Base-by-base conservation (phyloP, 305 asterid species). In the Coffea humblotiana region DNA sequence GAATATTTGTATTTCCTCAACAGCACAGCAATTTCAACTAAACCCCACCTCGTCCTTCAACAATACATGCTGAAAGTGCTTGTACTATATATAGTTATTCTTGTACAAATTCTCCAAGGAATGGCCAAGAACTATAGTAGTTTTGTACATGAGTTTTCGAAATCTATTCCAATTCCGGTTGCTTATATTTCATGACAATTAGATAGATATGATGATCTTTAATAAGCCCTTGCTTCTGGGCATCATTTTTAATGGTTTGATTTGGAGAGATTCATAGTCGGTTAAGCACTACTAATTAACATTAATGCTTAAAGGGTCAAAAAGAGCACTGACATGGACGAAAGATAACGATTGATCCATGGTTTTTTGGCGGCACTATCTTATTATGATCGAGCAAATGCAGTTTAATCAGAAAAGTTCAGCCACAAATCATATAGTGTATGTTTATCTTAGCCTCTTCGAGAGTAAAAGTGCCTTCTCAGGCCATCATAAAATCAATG, bases 301-400 rank as follows among this genome's bases (percentile, higher is more conserved):
- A 32, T 32, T 32, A 32, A 14, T 77, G 52, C 56, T 51, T 23
- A 19, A 12, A 56, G 51, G 83, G 78, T 48, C 48, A 73, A 63
- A 25, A 47, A 73, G 54, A 49, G 79, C 40, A 68, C 79, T 75
- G 43, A 29, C 48, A 56, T 4, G 23, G 0, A 60, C 6, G n/a
- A 64, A 45, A 21, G 40, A 73, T 15, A 9, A 48, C 14, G 23
- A 73, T 47, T 49, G 7, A 67, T 19, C 61, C 48, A 48, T 6
- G 14, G 73, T 61, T 45, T 32, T 72, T 56, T 80, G 75, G 52
- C 18, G 79, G 58, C 80, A 65, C 51, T 64, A 66, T 67, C 76
- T 71, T 66, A 60, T 71, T 66, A 60, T 68, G 32, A 60, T 51
- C 58, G 45, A 74, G 71, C 52, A 51, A 71, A 43, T 70, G 71